These are phyloP conservation scores for Ascochyta koolunga DNA, from an alignment of 2,329 filamentous ascomycete species.

Conservation along the genomic window DNA sequence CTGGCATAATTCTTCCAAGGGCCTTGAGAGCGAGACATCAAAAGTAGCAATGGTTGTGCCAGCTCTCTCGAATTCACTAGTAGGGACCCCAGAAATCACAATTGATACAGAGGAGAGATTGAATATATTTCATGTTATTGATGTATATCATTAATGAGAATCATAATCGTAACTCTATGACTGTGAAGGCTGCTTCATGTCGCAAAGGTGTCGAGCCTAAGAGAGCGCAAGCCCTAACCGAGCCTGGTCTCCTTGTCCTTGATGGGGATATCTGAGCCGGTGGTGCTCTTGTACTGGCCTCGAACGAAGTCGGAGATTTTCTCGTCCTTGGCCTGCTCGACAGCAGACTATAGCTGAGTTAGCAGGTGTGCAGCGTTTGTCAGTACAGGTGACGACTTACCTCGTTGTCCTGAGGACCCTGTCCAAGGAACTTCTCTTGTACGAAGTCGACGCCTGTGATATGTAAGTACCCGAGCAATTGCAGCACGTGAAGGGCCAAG, in stretches of 20 bases:
- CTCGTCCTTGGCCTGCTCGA: slow-evolving; percentile 85
- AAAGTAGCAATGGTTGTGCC: too few species aligned
- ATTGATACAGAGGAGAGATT: neutral
- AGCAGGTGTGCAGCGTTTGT: slow-evolving; percentile 11
- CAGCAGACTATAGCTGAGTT: slow-evolving; percentile 54
- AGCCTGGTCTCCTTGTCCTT: slow-evolving; percentile 67
- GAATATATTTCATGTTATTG: neutral
- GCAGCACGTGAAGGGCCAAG: neutral
- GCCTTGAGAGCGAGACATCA: too few species aligned
- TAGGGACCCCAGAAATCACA: neutral
- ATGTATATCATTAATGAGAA: slow-evolving; percentile 22
- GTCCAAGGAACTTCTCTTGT: slow-evolving; percentile 75
- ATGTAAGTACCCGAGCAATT: slow-evolving; percentile 5
- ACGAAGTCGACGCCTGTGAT: slow-evolving; percentile 73
- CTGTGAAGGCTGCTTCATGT: slow-evolving; percentile 15
- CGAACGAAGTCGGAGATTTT: slow-evolving; percentile 76
- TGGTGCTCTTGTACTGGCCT: slow-evolving; percentile 69
- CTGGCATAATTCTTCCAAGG: neutral
- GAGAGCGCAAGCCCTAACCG: slow-evolving; percentile 14
- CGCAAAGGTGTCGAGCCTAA: neutral
- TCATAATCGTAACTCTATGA: slow-evolving; percentile 19
- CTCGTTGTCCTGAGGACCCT: slow-evolving; percentile 65
- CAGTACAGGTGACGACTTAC: slow-evolving; percentile 47
- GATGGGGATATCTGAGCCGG: slow-evolving; percentile 72
- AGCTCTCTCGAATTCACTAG: too few species aligned